Evolutionary conservation across 2,329 filamentous ascomycete species (phyloP).

Genomic region (Aspergillus aculeatinus): DNA sequence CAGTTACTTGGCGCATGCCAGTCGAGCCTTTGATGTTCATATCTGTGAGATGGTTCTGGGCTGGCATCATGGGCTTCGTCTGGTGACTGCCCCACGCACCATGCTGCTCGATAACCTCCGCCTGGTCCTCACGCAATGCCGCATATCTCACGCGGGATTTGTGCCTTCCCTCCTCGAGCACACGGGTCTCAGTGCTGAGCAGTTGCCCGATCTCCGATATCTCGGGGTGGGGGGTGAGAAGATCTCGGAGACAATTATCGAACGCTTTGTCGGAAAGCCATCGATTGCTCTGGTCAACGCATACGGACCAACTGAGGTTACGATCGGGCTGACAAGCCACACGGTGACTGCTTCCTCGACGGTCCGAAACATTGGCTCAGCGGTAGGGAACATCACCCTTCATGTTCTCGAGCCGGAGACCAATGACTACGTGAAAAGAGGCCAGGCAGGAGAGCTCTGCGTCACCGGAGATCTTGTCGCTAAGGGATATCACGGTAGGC

Average conservation of each 20-base stretch:
- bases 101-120: constrained; percentile 17
- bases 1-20: constrained; percentile 17
- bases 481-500: neutral
- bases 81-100: constrained; percentile 5
- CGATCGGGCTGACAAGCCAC: constrained; percentile 13
- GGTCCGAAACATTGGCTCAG: constrained; percentile 13
- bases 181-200: constrained; percentile 6
- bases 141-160: constrained; percentile 13
- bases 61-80: constrained; percentile 17
- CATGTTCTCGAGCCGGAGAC: constrained; percentile 11
- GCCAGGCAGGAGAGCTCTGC: constrained; percentile 16
- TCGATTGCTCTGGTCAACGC: constrained; percentile 12
- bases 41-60: constrained; percentile 17
- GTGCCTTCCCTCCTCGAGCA: constrained; percentile 16
- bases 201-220: constrained; percentile 13
- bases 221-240: constrained; percentile 18
- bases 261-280: constrained; percentile 12
- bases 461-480: constrained; percentile 12
- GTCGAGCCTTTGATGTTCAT: constrained; percentile 18
- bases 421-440: constrained; percentile 6
- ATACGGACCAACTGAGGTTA: constrained; percentile 18
- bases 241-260: constrained; percentile 16
- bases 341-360: constrained; percentile 3
- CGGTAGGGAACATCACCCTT: constrained; percentile 13
- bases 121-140: constrained; percentile 3